Base-by-base conservation (phyloP, 495 filamentous ascomycete genomes). In the Aspergillus cavernicola region DNA sequence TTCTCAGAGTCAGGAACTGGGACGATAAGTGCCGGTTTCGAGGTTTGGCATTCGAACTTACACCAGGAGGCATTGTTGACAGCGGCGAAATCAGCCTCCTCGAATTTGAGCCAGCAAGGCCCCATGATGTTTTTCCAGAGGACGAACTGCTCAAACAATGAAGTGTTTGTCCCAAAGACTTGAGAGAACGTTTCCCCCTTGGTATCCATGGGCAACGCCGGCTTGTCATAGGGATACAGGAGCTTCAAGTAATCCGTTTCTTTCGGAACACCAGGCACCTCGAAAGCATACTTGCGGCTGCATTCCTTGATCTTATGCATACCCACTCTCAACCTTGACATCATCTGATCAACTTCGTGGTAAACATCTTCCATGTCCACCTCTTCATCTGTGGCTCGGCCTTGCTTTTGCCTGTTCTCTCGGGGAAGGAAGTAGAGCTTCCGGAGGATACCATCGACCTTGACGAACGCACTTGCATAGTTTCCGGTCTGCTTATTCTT, bases 71-170 rank as follows among this genome's bases (percentile, higher is more conserved):
- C 85, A 61, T 97, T 97, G 66, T 85, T 90, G n/a, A 96, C 71
- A 2, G 86, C 76, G 11, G 80, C 77, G 67, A 95, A 95, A 64
- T 96, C 83, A 29, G 86, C 88, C 49, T 85, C 86, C 54, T 89
- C 80, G 51, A 98, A 90, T 63, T 82, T 88, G 15, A 98, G 78
- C 93, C 93, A 98, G 72, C 95, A 98, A 10, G 93, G 93, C 0
- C 93, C 93, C 91, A 95, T 97, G 53, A 98, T 88, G 56, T 92
- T 91, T 69, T 95, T 96, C 88, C 90, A 97, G 11, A 98, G 79
- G 12, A 97, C 95, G 62, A 98, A 98, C 61, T 98, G 93, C 62
- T 98, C 93, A 57, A 98, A 98, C 1, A 97, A 75, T 2, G 89
- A 83, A 0, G 93, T 98, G 63, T 95, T 96, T 38, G 89, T 87